Percentiles rank a stretch among this genome's conserved stretches.
phyloP scores from a whole-genome alignment of 208 protist genomes.

The Acanthamoeba royreba region DNA sequence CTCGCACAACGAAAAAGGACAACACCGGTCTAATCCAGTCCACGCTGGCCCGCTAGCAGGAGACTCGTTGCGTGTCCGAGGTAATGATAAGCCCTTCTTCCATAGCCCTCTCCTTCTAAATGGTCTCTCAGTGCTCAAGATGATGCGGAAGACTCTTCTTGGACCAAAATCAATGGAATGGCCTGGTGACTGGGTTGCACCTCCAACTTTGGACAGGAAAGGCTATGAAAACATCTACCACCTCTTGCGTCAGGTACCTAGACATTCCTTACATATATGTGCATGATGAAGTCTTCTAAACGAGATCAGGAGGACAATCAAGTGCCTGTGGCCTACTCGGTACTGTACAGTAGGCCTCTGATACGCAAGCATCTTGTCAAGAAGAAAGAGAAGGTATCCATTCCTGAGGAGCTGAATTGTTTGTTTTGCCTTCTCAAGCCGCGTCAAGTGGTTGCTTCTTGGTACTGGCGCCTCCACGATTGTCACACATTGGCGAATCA shows the following conservation, averaged over 20 bases:
- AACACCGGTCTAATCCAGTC: neutral
- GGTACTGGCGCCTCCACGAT: neutral
- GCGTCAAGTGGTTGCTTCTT: neutral
- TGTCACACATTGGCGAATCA: neutral
- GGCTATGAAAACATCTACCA: neutral
- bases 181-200: neutral
- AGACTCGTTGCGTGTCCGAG: neutral
- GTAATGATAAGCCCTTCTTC: neutral
- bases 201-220: neutral
- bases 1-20: neutral
- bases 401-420: neutral
- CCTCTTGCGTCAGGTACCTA: neutral
- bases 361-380: neutral
- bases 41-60: neutral
- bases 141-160: no score
- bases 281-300: no score
- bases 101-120: neutral
- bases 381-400: neutral
- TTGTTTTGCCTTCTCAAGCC: neutral
- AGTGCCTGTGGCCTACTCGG: neutral
- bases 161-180: neutral
- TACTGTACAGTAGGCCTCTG: no score
- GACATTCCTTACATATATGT: no score
- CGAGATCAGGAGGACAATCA: neutral
- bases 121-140: no score